These are phyloP conservation scores for Tulasnella sp. DNA, from an alignment of 768 basidiomycete genomes.

Conservation along the genomic window DNA sequence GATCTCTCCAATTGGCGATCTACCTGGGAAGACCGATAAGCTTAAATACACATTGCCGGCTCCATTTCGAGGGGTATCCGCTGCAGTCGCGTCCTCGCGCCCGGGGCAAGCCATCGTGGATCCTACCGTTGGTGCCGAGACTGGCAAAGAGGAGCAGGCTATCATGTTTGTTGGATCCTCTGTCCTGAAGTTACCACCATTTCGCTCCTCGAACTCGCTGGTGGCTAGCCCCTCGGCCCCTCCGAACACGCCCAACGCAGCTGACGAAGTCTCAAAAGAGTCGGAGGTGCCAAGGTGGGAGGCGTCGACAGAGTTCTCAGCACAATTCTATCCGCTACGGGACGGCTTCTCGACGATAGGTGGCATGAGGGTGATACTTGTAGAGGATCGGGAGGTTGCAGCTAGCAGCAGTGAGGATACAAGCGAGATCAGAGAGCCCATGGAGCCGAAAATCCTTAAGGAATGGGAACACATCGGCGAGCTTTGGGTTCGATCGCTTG, in stretches of 20 bases:
- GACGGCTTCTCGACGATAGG: conserved; percentile 55
- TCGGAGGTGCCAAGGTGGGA: not conserved
- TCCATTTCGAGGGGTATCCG: not conserved
- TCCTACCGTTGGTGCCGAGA: conserved; percentile 20
- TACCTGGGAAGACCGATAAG: not conserved
- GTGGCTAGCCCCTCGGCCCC: not conserved
- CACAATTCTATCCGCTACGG: conserved; percentile 47
- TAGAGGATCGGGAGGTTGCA: conserved; percentile 43
- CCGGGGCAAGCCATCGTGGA: conserved; percentile 19
- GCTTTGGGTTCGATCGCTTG: conserved; percentile 40
- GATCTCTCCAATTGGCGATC: conserved; percentile 28
- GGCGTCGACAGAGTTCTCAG: conserved; percentile 46
- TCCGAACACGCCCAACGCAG: not conserved
- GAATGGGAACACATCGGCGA: conserved; percentile 66
- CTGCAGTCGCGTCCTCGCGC: conserved; percentile 27
- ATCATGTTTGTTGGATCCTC: conserved; percentile 25
- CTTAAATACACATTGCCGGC: not conserved
- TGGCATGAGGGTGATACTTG: conserved; percentile 56
- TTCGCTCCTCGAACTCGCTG: conserved; percentile 19
- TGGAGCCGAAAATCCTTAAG: conserved; percentile 41
- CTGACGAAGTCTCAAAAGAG: not conserved
- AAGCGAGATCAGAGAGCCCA: conserved; percentile 22
- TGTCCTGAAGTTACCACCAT: conserved; percentile 23
- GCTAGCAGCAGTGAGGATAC: conserved; percentile 23
- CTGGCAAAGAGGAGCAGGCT: conserved; percentile 20